Base-by-base conservation (phyloP, 2,329 filamentous ascomycete genomes). In the Tolypocladium tundrense region DNA sequence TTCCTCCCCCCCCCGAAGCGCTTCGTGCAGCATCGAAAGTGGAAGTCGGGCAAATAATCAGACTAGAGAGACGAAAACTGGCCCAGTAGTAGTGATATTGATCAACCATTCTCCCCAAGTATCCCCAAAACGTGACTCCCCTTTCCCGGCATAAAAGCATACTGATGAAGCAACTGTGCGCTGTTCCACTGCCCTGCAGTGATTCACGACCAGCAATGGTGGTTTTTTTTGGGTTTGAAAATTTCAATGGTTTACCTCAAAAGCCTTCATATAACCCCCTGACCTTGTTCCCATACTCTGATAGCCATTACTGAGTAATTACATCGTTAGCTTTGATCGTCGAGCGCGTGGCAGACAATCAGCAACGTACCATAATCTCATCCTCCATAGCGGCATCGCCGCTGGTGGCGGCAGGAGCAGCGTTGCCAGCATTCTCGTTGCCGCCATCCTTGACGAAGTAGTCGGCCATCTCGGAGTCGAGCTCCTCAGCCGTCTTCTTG, bases 381-480 rank as follows among this genome's bases (percentile, higher is more conserved):
- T 87, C 83, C 65, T 85, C 84, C 84, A 87, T 87, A n/a, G 79
- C 69, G 43, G 81, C 83, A 66, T 86, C 84, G 53, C 78, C 82
- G 58, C 70, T 75, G 58, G 74, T 71, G 51, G 76, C 70, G 57
- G 75, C 66, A 59, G 79, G 77, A 61, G 77, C 77, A 37, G 76
- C 79, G 55, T 75, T 72, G 45, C 76, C 75, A 60, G 71, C 74
- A 45, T 74, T 75, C 56, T 73, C 77, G 63, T 77, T 77, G 56
- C 72, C 77, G 63, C 75, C 70, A 40, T 67, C 66, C 60, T 74
- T 72, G 45, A 80, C 85, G 71, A 95, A 97, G 78, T 99, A 99
- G 73, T 97, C 94, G 24, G 85, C 87, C 94, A 99, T 99, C 73
- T 99, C 94, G 5, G 90, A 91, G 72, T 99, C 94, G 33, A 99